phyloP scores from a whole-genome alignment of 495 filamentous ascomycete genomes.

The Astrothelium macrocarpum region DNA sequence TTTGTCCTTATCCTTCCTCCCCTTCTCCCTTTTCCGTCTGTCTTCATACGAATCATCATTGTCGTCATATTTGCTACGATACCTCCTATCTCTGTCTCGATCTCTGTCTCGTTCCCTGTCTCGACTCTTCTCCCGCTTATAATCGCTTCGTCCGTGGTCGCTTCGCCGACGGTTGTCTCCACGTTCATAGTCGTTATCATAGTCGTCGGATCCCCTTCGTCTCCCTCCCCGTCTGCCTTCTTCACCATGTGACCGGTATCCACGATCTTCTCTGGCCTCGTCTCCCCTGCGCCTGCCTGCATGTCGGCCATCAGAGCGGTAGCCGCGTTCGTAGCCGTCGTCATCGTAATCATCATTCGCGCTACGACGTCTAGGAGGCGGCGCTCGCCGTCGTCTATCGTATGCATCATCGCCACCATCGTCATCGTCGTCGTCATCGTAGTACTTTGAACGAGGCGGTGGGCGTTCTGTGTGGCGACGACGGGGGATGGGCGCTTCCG shows the following conservation, averaged over 20 bases:
- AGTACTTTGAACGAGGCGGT: conserved; percentile 1
- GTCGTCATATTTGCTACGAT: conserved; percentile 1
- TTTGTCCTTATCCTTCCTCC: background rate
- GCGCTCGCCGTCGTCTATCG: background rate
- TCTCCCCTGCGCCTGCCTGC: too few relatives aligned
- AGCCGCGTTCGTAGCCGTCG: conserved; percentile 4
- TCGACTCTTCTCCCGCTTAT: conserved; percentile 1
- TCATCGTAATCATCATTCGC: conserved; percentile 16
- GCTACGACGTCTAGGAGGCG: conserved; percentile 7
- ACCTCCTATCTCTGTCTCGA: background rate
- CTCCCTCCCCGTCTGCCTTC: conserved; percentile 13
- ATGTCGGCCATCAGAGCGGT: background rate
- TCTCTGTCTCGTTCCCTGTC: conserved; percentile 7
- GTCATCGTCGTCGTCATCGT: conserved; percentile 13
- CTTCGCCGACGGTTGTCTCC: background rate
- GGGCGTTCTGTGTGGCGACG: conserved; percentile 8
- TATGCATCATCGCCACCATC: background rate
- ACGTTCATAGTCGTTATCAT: conserved; percentile 10
- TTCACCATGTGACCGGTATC: background rate
- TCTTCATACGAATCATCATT: conserved; percentile 7
- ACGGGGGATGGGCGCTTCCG: conserved; percentile 4
- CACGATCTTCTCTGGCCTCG: too few relatives aligned
- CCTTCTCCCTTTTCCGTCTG: background rate
- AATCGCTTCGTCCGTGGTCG: background rate
- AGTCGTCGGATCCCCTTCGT: conserved; percentile 14